Percentiles rank a stretch among this genome's conserved stretches.
Evolutionary conservation across 2,329 filamentous ascomycete genomes (phyloP).

Genomic region (Ceratocystis papillata): DNA sequence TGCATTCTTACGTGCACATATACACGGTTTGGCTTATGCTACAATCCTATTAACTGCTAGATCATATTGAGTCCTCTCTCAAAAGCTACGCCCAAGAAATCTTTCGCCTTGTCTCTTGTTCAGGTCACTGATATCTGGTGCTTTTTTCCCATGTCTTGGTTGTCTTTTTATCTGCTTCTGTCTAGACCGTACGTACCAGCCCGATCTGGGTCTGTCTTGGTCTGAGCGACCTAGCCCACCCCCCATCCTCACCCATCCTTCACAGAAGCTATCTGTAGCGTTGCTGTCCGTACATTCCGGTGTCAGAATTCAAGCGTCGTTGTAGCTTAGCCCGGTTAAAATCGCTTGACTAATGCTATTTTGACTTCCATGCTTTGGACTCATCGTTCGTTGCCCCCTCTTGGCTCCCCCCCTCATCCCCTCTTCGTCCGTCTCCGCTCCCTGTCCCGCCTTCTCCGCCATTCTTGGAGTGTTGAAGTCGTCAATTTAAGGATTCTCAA

Average conservation of each 20-base stretch:
- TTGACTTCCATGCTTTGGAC: neutral
- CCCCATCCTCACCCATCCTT: neutral
- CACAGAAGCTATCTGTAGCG: neutral
- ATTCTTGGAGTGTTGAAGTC: neutral
- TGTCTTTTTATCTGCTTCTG: neutral
- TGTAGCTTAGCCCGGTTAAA: neutral
- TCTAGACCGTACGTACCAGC: neutral
- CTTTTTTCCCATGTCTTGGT: neutral
- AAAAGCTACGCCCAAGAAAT: neutral
- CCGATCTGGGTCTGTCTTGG: slow-evolving; percentile 1
- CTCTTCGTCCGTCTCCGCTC: neutral
- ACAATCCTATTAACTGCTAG: neutral
- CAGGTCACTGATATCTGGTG: neutral
- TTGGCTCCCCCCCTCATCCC: neutral
- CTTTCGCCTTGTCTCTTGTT: neutral
- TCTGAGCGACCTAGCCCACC: neutral
- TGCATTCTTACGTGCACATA: neutral
- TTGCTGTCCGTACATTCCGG: neutral
- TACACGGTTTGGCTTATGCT: neutral
- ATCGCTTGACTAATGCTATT: neutral
- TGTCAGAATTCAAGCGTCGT: neutral
- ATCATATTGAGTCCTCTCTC: neutral
- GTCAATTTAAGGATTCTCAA: neutral
- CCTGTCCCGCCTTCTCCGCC: neutral
- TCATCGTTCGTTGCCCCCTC: slow-evolving; percentile 3